These are phyloP conservation scores for Globisporangium nagaii DNA, from an alignment of 352 stramenopile genomes.

Conservation along the genomic window DNA sequence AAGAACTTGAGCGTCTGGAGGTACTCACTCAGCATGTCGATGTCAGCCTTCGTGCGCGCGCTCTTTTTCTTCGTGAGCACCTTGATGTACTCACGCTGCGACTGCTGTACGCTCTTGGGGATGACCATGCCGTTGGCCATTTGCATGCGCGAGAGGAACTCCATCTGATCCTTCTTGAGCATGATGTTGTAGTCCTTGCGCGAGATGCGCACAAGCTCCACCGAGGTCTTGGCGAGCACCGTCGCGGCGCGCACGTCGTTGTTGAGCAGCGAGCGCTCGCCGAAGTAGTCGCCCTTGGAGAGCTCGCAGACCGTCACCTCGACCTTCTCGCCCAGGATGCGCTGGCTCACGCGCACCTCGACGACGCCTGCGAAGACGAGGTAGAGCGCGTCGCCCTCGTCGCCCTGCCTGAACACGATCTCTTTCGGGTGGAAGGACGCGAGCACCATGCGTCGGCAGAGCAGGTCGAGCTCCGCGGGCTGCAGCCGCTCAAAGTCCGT, in stretches of 20 bases:
- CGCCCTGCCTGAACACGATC: conserved; percentile 59
- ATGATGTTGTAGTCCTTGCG: conserved; percentile 69
- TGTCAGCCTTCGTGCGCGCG: conserved; percentile 37
- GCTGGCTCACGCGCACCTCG: conserved; percentile 56
- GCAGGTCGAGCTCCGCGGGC: conserved; percentile 46
- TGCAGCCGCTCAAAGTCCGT: conserved; percentile 64
- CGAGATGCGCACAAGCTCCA: conserved; percentile 61
- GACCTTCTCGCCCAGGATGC: conserved; percentile 51
- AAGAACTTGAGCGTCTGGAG: conserved; percentile 79
- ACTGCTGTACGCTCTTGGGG: conserved; percentile 12
- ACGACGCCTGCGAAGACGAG: conserved; percentile 60
- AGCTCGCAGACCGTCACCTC: conserved; percentile 68
- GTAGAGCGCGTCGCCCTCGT: conserved; percentile 71
- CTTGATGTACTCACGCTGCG: conserved; percentile 48
- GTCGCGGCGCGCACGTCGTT: conserved; percentile 60
- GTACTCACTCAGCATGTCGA: conserved; percentile 64
- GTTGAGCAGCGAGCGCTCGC: conserved; percentile 55
- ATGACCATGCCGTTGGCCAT: conserved; percentile 29
- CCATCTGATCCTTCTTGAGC: conserved; percentile 66
- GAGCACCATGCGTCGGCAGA: conserved; percentile 56
- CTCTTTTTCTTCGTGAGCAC: conserved; percentile 51
- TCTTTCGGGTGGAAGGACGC: conserved; percentile 44
- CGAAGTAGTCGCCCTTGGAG: conserved; percentile 65
- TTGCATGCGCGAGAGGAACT: conserved; percentile 62
- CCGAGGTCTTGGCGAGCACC: conserved; percentile 42